These are phyloP conservation scores for Aschersonia sp. DNA, from an alignment of 2,329 filamentous ascomycete genomes.

Conservation along the genomic window DNA sequence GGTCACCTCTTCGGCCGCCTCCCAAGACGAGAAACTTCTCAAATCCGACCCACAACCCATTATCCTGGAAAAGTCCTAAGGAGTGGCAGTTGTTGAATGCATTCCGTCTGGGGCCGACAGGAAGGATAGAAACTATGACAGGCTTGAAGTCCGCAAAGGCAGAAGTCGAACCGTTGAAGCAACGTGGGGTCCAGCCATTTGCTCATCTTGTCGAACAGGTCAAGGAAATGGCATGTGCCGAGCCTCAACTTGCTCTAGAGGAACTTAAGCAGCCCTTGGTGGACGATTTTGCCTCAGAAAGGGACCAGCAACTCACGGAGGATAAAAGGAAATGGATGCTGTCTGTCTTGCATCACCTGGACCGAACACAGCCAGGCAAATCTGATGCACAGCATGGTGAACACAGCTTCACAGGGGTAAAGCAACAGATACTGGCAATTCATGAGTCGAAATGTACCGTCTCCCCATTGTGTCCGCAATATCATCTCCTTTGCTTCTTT, in stretches of 20 bases:
- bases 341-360: constrained; percentile 35
- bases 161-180: neutral
- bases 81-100: constrained; percentile 1
- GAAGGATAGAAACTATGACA: neutral
- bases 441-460: constrained; percentile 34
- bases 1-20: constrained; percentile 1
- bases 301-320: constrained; percentile 10
- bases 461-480: too few species aligned
- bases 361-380: constrained; percentile 10
- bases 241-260: constrained; percentile 5
- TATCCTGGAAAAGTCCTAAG: constrained; percentile 1
- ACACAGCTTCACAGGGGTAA: neutral
- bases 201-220: constrained; percentile 2
- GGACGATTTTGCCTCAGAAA: neutral
- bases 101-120: neutral
- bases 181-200: neutral
- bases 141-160: neutral
- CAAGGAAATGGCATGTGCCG: constrained; percentile 4
- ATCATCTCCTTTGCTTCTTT: too few species aligned
- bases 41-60: constrained; percentile 1
- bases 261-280: constrained; percentile 6
- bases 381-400: neutral
- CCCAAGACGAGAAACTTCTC: neutral
- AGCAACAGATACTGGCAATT: constrained; percentile 27
- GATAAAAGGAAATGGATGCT: constrained; percentile 36